Evolutionary conservation across 139 green algal genomes (phyloP).

Genomic region (Chlorella sorokiniana): DNA sequence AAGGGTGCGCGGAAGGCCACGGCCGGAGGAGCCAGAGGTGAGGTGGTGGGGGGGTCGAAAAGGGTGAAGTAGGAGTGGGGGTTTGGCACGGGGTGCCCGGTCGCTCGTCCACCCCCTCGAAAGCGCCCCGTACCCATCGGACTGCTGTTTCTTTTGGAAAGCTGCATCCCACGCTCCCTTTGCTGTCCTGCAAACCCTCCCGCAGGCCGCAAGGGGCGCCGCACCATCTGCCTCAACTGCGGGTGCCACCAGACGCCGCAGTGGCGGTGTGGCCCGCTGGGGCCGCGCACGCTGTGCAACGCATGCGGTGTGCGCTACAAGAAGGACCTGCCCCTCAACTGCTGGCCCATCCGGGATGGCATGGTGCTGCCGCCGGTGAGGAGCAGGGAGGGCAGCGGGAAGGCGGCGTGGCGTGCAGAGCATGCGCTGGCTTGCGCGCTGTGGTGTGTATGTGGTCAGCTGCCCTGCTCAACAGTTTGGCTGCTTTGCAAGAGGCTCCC

Average conservation of each 20-base stretch:
- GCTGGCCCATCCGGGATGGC: constrained; percentile 48
- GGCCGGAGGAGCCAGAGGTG: neutral
- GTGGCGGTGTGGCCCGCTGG: constrained; percentile 78
- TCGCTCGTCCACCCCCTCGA: too few species aligned
- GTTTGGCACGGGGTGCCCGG: too few species aligned
- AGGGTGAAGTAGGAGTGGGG: constrained; percentile 16
- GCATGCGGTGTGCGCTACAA: constrained; percentile 80
- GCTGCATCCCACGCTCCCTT: neutral
- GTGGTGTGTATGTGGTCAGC: too few species aligned
- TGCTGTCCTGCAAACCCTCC: neutral
- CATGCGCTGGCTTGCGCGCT: neutral
- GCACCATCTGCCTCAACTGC: constrained; percentile 65
- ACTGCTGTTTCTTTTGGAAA: neutral
- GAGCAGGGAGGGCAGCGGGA: neutral
- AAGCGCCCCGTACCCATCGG: too few species aligned
- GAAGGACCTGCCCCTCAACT: constrained; percentile 63
- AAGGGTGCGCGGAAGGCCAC: constrained; percentile 6
- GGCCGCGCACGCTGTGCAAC: constrained; percentile 84
- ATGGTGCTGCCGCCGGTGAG: constrained; percentile 46
- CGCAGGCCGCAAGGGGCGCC: constrained; percentile 37
- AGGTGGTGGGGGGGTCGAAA: neutral
- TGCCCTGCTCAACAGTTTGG: neutral
- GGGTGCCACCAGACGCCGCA: constrained; percentile 65
- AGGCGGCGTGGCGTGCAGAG: neutral
- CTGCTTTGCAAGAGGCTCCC: neutral